Evolutionary conservation across 352 stramenopile species (phyloP).

Genomic region (Phytopythium vexans): DNA sequence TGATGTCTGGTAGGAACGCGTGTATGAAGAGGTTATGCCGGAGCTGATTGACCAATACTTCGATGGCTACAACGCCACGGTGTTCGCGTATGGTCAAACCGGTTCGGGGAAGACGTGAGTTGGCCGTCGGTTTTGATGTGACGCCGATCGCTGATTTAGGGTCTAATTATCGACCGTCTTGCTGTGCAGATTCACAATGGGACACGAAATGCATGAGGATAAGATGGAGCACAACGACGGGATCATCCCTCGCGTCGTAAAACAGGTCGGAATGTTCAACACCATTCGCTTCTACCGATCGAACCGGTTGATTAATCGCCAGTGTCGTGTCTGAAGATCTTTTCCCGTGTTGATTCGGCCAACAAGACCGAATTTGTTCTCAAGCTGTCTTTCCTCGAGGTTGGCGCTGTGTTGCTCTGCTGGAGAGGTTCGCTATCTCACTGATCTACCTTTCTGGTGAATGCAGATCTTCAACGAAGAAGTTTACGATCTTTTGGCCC

Average conservation of each 20-base stretch:
- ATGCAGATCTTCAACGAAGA: slow-evolving; percentile 97
- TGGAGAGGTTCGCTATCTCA: neutral
- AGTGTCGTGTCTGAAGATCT: slow-evolving; percentile 33
- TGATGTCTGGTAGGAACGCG: slow-evolving; percentile 19
- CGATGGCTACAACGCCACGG: slow-evolving; percentile 93
- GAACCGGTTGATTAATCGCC: neutral
- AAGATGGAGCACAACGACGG: slow-evolving; percentile 33
- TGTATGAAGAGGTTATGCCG: slow-evolving; percentile 57
- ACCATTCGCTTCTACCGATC: neutral
- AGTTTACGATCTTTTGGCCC: slow-evolving; percentile 90
- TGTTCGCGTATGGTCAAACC: slow-evolving; percentile 95
- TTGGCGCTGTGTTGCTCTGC: slow-evolving; percentile 6
- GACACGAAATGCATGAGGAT: slow-evolving; percentile 64
- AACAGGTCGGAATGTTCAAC: slow-evolving; percentile 32
- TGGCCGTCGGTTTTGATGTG: neutral
- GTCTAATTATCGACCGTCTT: neutral
- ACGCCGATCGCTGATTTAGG: neutral
- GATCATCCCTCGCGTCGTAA: slow-evolving; percentile 82
- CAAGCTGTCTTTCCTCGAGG: slow-evolving; percentile 77
- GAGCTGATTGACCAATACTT: slow-evolving; percentile 86
- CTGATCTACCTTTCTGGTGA: neutral
- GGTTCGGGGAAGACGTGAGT: slow-evolving; percentile 79
- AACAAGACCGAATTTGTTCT: slow-evolving; percentile 39
- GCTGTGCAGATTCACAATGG: slow-evolving; percentile 93
- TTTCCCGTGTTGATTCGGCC: slow-evolving; percentile 26